Percentiles rank a stretch among this genome's conserved stretches.
Evolutionary conservation across 2,329 filamentous ascomycete species (phyloP).

Genomic region (Colletotrichum filicis): DNA sequence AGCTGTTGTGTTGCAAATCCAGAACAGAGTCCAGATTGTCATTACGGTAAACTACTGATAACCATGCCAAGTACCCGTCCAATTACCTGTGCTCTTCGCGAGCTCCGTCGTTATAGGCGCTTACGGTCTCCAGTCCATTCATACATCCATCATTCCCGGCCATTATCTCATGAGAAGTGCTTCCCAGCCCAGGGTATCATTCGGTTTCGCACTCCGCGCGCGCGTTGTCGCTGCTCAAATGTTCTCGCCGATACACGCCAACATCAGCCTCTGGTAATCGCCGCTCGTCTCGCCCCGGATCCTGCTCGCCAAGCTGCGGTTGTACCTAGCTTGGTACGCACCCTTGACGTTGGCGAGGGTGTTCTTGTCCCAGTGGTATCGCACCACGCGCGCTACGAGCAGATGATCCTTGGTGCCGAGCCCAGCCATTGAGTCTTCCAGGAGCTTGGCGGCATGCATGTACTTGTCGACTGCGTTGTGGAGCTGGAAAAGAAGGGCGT

Average conservation of each 20-base stretch:
- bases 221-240: conserved; percentile 11
- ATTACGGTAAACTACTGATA: conserved; percentile 18
- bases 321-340: conserved; percentile 79
- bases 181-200: conserved; percentile 25
- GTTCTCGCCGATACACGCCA: conserved; percentile 71
- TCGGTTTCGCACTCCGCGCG: background rate
- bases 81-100: background rate
- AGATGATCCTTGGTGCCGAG: conserved; percentile 87
- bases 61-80: background rate
- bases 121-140: background rate
- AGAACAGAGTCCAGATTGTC: background rate
- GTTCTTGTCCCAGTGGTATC: conserved; percentile 83
- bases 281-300: conserved; percentile 88
- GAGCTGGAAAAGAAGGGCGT: conserved; percentile 84
- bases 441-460: conserved; percentile 81
- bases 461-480: conserved; percentile 81
- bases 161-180: background rate
- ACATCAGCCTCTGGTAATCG: conserved; percentile 81
- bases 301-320: conserved; percentile 72
- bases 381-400: conserved; percentile 80
- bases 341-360: conserved; percentile 82
- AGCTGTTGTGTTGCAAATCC: background rate
- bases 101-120: background rate
- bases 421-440: conserved; percentile 91
- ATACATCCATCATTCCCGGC: background rate